Evolutionary conservation across 1,139 yeast species (phyloP), one percentile per base, ranked within the genome.

Genomic region (Taphrina sp.): DNA sequence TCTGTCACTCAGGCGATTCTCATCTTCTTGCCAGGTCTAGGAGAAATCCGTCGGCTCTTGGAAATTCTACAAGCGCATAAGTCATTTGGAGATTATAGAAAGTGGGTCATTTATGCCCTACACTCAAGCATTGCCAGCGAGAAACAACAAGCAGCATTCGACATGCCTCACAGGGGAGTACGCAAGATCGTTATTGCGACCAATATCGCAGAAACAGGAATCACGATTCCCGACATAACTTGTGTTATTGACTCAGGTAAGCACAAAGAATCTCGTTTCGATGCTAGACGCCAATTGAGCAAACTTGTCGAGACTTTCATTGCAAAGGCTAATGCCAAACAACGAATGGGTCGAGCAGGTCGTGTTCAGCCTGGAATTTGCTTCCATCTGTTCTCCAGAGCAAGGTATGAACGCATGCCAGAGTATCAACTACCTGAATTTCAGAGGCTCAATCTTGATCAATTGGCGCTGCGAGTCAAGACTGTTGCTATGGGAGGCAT

Each of bases 341-440:
- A 86, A 68, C 78, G 95, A 71, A 74, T 90, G 66, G 95, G 95
- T 67, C 82, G 95, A 75, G 85, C 95, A 16, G 95, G 95, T 61
- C 85, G 95, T 77, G 83, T 86, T 22, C 78, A 80, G 35, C 74
- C 73, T 31, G 95, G 95, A 62, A 71, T 72, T 17, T 85, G 92
- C 59, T 86, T 78, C 68, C 86, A 82, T 62, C 64, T 86, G 41
- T 86, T 77, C 66, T 80, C 94, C 1, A 69, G 69, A 51, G 80
- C 77, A 2, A 78, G 77, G 58, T 67, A 68, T 0, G 63, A 67
- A 2, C 63, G 64, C 33, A 80, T 83, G 84, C 68, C 74, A 14
- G 70, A 75, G 2, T 82, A 81, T 62, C 92, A 94, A 3, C 73
- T 83, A 34, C 95, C 95, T 0, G 95, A 86, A 65, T 85, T 86